phyloP scores from a whole-genome alignment of 2,329 filamentous ascomycete genomes.

The Rhinocladiella mackenziei region DNA sequence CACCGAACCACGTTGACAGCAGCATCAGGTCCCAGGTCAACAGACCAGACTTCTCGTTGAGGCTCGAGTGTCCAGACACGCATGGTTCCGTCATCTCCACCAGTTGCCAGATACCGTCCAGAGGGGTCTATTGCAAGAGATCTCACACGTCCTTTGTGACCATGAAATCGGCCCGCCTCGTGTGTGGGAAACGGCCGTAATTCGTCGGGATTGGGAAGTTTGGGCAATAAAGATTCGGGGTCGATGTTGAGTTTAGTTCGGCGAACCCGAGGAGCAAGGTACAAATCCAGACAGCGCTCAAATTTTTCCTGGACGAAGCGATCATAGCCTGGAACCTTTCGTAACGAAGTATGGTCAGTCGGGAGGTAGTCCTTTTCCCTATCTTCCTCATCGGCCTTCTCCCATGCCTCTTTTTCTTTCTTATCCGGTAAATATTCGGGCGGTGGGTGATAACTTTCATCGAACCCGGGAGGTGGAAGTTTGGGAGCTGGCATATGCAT shows the following conservation, averaged over 20 bases:
- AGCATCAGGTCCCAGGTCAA: conserved; percentile 66
- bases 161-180: conserved; percentile 79
- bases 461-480: conserved; percentile 85
- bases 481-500: conserved; percentile 97
- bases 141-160: conserved; percentile 83
- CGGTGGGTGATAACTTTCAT: conserved; percentile 94
- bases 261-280: conserved; percentile 85
- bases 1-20: conserved; percentile 83
- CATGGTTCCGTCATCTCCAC: conserved; percentile 89
- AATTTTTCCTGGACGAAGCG: conserved; percentile 93
- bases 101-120: conserved; percentile 81
- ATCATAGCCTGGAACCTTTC: conserved; percentile 88
- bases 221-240: conserved; percentile 84
- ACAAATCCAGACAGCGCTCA: conserved; percentile 90
- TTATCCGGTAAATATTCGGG: conserved; percentile 86
- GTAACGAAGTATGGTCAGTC: conserved; percentile 73
- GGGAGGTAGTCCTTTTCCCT: conserved; percentile 85
- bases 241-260: conserved; percentile 97
- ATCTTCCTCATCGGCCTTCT: conserved; percentile 82
- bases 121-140: conserved; percentile 79
- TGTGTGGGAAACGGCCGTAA: conserved; percentile 91
- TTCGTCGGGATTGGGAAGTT: conserved; percentile 87
- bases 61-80: conserved; percentile 85
- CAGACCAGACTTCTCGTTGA: conserved; percentile 82
- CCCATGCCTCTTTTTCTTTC: conserved; percentile 80